Evolutionary conservation across 129 eudicot genomes (phyloP), one percentile per base, ranked within the genome.

Genomic region (Ambrosia artemisiifolia): DNA sequence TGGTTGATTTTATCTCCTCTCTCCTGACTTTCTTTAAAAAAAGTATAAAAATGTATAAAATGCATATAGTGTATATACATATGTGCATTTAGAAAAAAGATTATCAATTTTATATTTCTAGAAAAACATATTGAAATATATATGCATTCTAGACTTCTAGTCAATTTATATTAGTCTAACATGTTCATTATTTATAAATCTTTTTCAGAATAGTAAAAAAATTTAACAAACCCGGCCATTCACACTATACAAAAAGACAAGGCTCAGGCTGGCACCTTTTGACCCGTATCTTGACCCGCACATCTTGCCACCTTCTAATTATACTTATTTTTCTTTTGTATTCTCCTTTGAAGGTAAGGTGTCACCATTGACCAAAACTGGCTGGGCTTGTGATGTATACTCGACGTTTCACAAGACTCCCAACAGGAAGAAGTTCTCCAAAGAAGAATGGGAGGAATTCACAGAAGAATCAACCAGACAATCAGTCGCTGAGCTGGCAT

Each of bases 401-500:
- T 92, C 96, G 4, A 89, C 88, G 19, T 92, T 81, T 60, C 98
- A 92, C 85, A 82, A 72, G 62, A 85, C 89, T 1, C 92, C 95
- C 18, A 76, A 85, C 75, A 73, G 88, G 69, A 92, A 87, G 87
- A 92, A 72, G 79, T 91, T 81, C 54, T 74, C 96, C 3, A 62
- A 81, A 74, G 83, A 73, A 76, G 95, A 89, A 72, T 92, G 98
- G 98, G 86, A 83, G 67, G 86, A 81, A 28, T 92, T 92, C 69
- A 89, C 98, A 6, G 85, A 83, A 72, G 88, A 85, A 72, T 87
- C 95, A 2, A 92, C 98, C 0, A 78, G 88, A 69, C 80, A 87
- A 67, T 91, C 98, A 4, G 79, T 92, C 65, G 83, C 85, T 5
- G 95, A 82, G 70, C 60, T 80, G 90, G 86, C 95, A n/a, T 82